A percentile compares a stretch with the other conserved stretches of the same genome.
Evolutionary conservation across 23 red algal species (phyloP).

Genomic region (Agarophyton chilense): DNA sequence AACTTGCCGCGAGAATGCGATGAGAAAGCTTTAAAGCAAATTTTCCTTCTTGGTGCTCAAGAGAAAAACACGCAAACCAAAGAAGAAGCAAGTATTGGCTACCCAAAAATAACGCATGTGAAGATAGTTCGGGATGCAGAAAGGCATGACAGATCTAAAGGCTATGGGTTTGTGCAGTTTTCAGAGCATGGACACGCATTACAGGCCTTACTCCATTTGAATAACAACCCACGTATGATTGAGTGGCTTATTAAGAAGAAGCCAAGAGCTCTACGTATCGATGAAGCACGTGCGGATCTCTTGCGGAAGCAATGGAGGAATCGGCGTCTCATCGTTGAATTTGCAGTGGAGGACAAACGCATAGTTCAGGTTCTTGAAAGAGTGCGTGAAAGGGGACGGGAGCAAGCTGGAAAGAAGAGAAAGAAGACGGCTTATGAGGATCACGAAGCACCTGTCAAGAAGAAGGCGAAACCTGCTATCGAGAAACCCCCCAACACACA

Average conservation of each 20-base stretch:
- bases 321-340: slow-evolving; percentile 83
- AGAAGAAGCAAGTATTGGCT: background rate
- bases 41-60: slow-evolving; percentile 40
- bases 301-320: slow-evolving; percentile 43
- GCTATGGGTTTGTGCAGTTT: slow-evolving; percentile 90
- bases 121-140: slow-evolving; percentile 20
- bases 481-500: background rate
- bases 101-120: slow-evolving; percentile 8
- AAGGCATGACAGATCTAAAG: slow-evolving; percentile 69
- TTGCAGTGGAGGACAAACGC: slow-evolving; percentile 83
- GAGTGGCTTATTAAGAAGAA: slow-evolving; percentile 38
- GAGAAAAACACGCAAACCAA: background rate
- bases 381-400: slow-evolving; percentile 44
- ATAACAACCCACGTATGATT: slow-evolving; percentile 66
- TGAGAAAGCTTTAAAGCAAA: slow-evolving; percentile 63
- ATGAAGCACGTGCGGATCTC: slow-evolving; percentile 18
- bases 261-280: slow-evolving; percentile 31
- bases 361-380: slow-evolving; percentile 65
- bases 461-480: background rate
- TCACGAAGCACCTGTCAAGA: background rate
- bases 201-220: slow-evolving; percentile 46
- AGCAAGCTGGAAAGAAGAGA: background rate
- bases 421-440: background rate
- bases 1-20: slow-evolving; percentile 72
- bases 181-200: slow-evolving; percentile 54